Evolutionary conservation across 1,284 basidiomycete genomes (phyloP).

Genomic region (Fomes fomentarius): DNA sequence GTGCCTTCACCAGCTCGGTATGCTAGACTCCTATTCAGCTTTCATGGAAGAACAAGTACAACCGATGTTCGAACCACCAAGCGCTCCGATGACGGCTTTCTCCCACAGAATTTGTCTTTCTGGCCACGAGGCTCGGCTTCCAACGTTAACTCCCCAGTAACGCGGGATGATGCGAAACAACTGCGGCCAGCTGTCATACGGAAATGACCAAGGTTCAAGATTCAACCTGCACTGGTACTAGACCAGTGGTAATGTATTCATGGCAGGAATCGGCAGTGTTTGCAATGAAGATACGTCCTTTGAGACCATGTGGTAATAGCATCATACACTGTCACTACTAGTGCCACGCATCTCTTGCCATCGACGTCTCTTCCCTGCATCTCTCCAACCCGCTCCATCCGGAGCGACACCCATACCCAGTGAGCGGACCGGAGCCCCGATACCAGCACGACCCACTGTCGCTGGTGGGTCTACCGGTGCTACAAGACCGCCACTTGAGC

Average conservation of each 20-base stretch:
- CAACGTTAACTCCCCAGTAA: constrained; percentile 18
- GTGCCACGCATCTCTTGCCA: constrained; percentile 31
- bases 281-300: too few relatives aligned
- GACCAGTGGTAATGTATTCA: neutral
- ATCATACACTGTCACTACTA: constrained; percentile 1
- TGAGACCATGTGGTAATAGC: too few relatives aligned
- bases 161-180: constrained; percentile 10
- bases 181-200: neutral
- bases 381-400: constrained; percentile 30
- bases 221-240: neutral
- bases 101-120: constrained; percentile 1
- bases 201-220: neutral
- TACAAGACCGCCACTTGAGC: constrained; percentile 43
- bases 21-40: too few relatives aligned
- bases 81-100: neutral
- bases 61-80: too few relatives aligned
- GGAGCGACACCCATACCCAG: neutral
- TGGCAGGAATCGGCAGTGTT: too few relatives aligned
- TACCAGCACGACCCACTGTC: constrained; percentile 50
- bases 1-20: neutral
- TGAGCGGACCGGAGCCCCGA: constrained; percentile 44
- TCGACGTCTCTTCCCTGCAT: constrained; percentile 31
- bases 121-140: constrained; percentile 22
- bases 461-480: constrained; percentile 56
- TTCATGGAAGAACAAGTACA: too few relatives aligned